phyloP scores from a whole-genome alignment of 2,329 filamentous ascomycete species.

The Fusarium bactridioides region DNA sequence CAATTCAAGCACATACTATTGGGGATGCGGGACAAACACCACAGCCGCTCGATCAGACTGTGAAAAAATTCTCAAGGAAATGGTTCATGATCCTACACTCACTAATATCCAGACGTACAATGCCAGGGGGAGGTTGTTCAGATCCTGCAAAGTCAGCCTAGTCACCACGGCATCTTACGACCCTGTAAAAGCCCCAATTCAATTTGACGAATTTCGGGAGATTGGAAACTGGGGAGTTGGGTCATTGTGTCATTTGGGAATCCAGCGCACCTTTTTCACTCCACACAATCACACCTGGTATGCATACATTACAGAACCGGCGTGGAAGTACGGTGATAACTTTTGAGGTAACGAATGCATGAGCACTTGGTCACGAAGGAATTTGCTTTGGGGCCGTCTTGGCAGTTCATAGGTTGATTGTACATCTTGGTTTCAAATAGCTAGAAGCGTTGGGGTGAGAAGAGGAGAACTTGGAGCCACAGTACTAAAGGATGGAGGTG shows the following conservation, averaged over 20 bases:
- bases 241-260: background rate
- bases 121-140: background rate
- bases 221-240: background rate
- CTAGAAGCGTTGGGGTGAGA: background rate
- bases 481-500: too few species aligned
- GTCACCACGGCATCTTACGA: fast-evolving
- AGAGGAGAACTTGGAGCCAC: background rate
- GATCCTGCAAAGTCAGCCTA: background rate
- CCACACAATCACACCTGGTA: background rate
- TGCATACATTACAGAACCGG: background rate
- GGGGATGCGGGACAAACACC: background rate
- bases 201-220: background rate
- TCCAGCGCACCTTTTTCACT: background rate
- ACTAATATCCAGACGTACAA: too few species aligned
- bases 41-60: background rate
- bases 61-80: background rate
- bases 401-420: background rate
- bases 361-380: background rate
- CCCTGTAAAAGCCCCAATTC: background rate
- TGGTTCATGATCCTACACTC: background rate
- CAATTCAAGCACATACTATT: background rate
- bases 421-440: background rate
- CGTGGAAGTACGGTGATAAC: background rate
- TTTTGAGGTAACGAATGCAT: background rate
- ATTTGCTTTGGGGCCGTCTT: background rate